Conservation (phyloP, 306 rosid species). For the Dalbergia cochinchinensis region DNA sequence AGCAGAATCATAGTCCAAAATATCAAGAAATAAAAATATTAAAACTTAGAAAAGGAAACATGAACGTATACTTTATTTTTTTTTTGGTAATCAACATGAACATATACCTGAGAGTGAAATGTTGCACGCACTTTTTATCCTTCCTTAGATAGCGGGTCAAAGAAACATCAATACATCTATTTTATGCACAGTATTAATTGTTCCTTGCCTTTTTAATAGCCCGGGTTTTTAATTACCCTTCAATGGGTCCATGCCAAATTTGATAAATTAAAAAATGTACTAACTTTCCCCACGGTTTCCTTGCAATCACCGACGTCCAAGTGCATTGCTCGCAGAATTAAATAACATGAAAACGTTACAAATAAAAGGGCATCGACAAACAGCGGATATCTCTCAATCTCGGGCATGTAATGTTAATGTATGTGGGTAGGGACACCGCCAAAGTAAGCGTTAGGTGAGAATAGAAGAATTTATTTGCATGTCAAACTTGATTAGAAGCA, state of each 20-base stretch:
- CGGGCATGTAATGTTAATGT: background rate
- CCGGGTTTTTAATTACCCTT: background rate
- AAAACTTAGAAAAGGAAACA: background rate
- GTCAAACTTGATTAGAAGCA: conserved; percentile 52
- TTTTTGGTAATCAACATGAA: background rate
- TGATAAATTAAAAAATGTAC: background rate
- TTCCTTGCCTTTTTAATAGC: conserved; percentile 39
- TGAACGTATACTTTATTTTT: background rate
- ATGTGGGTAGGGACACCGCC: conserved; percentile 73
- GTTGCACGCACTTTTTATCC: conserved; percentile 25
- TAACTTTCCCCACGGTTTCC: conserved; percentile 46
- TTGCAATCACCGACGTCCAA: conserved; percentile 57
- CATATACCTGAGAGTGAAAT: conserved; percentile 30
- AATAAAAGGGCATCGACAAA: conserved; percentile 40
- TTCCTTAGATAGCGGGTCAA: conserved; percentile 58
- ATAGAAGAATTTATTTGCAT: conserved; percentile 33
- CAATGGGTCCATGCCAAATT: conserved; percentile 33
- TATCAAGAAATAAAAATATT: background rate
- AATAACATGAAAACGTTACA: background rate
- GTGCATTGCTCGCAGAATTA: conserved; percentile 40
- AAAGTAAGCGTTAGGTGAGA: conserved; percentile 60
- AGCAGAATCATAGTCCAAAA: conserved; percentile 43
- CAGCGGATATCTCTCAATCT: conserved; percentile 50
- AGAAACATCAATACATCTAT: conserved; percentile 26
- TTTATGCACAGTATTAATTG: conserved; percentile 28